Evolutionary conservation across 371 early-diverging fungal genomes (phyloP), one percentile per base, ranked within the genome.

Genomic region (Mortierella sp.): DNA sequence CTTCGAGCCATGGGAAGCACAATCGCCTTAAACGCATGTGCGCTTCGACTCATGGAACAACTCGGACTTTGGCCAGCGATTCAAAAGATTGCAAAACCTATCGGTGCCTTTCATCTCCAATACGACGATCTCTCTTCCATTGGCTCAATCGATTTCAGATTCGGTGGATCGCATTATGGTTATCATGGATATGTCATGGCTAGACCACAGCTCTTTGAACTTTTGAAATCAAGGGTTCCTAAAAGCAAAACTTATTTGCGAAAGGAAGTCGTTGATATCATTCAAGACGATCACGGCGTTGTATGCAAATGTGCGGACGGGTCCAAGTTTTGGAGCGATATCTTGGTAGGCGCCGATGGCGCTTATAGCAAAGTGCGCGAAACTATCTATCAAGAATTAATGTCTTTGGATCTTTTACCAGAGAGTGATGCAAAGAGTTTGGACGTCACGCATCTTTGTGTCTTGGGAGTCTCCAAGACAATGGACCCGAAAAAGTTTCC

Each of bases 11-110:
- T 70, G 0, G 79, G 79, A 28, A 73, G 79, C 40, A 70, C 71
- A 51, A 78, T 78, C 26, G 78, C 66, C 26, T 66, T 78, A n/a
- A 78, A 78, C 28, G 79, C 79, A 5, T 70, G 79, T 24, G 6
- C 67, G 11, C 74, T 78, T 37, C 73, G 79, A 22, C 70, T 78
- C 70, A 16, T 78, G 39, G 79, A 78, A 24, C 79, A 78, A 35
- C 74, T 78, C n/a, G 79, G 71, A 14, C 62, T 78, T 43, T 69
- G 65, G 54, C 45, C 47, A 2, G 74, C 69, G 18, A 67, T 78
- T 59, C 62, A 64, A 37, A 60, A 47, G 52, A 78, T 78, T 26
- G 61, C 74, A n/a, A 78, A 78, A 14, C 79, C 79, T 18, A 73
- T 78, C n/a, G 74, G 67, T 3, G 74, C 74, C 43, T 73, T 78